Evolutionary conservation across 148 eudicot genomes (phyloP).

Genomic region (Vaccinium darrowii): DNA sequence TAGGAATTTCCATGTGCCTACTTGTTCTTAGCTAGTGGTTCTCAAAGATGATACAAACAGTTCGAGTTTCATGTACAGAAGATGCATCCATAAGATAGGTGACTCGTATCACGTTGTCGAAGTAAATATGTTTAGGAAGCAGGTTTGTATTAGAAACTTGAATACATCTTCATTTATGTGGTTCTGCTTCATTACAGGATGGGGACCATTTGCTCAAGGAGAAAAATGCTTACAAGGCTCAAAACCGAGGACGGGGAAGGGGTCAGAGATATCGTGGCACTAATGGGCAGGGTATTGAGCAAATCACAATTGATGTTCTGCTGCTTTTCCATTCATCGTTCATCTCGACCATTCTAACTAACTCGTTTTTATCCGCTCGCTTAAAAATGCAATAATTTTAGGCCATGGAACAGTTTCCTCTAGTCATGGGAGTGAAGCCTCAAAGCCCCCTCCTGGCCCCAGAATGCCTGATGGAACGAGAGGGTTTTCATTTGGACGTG

Average conservation of each 20-base stretch:
- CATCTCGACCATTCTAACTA: slow-evolving; percentile 3
- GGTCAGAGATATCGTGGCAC: slow-evolving; percentile 47
- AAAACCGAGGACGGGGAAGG: slow-evolving; percentile 51
- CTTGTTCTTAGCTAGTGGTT: not conserved
- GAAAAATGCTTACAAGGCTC: slow-evolving; percentile 43
- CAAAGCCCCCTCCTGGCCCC: slow-evolving; percentile 86
- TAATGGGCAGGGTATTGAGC: slow-evolving; percentile 58
- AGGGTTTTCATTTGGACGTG: slow-evolving; percentile 93
- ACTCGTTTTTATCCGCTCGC: not conserved
- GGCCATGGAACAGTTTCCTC: slow-evolving; percentile 54
- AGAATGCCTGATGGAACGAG: slow-evolving; percentile 93
- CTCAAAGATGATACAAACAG: not conserved
- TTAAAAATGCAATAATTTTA: slow-evolving; percentile 15
- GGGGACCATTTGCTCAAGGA: slow-evolving; percentile 50
- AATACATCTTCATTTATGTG: not conserved
- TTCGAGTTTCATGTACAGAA: not conserved
- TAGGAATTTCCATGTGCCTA: too few species aligned
- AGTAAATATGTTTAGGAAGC: not conserved
- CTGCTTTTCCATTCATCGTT: not conserved
- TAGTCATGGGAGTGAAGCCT: slow-evolving; percentile 40
- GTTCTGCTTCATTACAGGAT: slow-evolving; percentile 29
- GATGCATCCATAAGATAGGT: not conserved
- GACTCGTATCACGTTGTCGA: not conserved
- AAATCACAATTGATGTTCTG: not conserved
- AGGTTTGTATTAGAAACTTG: not conserved